Conservation (phyloP, 306 rosid species). For the Cyclanthera cordifolia region DNA sequence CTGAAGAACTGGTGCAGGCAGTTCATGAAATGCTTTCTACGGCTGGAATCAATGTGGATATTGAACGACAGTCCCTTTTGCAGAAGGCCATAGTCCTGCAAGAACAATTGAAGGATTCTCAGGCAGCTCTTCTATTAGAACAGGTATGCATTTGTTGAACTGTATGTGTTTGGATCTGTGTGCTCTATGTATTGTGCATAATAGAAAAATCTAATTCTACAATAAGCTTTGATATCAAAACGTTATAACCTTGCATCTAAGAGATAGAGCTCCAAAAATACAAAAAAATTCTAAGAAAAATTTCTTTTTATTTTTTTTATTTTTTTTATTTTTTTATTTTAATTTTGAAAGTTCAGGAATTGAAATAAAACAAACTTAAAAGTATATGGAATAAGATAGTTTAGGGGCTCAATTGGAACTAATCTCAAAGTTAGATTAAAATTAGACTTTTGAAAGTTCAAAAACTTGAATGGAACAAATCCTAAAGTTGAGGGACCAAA, state of each 20-base stretch:
- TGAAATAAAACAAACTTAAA: too few relatives aligned
- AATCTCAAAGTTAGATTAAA: too few relatives aligned
- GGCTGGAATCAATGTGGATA: slow-evolving; percentile 78
- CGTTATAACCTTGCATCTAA: neutral
- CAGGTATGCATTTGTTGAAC: slow-evolving; percentile 48
- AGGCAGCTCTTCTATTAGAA: slow-evolving; percentile 65
- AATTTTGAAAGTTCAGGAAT: too few relatives aligned
- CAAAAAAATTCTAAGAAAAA: too few relatives aligned
- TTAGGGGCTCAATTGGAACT: too few relatives aligned
- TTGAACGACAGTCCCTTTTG: slow-evolving; percentile 67
- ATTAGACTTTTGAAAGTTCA: too few relatives aligned
- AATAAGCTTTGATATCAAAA: neutral
- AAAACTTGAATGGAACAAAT: too few relatives aligned
- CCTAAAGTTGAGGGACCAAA: too few relatives aligned
- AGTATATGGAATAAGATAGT: too few relatives aligned
- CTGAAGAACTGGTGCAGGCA: slow-evolving; percentile 82
- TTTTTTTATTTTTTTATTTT: too few relatives aligned
- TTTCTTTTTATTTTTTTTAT: too few relatives aligned
- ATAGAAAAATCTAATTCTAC: neutral
- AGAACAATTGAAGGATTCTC: slow-evolving; percentile 75
- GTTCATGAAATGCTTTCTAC: slow-evolving; percentile 89
- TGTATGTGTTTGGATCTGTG: neutral
- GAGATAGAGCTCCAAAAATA: neutral
- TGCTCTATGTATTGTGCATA: neutral
- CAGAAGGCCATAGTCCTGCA: slow-evolving; percentile 62